Conservation (phyloP, 164 flowering plant species). For the Platanus orientalis region DNA sequence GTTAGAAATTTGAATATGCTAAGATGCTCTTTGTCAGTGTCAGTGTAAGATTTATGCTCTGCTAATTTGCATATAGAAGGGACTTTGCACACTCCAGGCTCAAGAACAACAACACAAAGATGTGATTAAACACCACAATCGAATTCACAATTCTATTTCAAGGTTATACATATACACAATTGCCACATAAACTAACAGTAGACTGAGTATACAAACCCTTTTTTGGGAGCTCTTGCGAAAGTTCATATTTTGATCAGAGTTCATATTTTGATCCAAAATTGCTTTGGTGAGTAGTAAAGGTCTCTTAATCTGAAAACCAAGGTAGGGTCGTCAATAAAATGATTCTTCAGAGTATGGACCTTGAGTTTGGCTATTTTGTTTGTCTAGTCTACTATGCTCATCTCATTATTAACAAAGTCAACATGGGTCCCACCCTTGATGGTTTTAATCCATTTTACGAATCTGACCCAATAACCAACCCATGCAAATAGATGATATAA, state of each 20-base stretch:
- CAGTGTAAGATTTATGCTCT: no score
- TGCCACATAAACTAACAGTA: slow-evolving; percentile 83
- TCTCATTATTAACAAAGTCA: slow-evolving; percentile 65
- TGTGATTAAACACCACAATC: no score
- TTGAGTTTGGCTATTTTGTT: slow-evolving; percentile 69
- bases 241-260: no score
- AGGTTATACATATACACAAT: slow-evolving; percentile 72
- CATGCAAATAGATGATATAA: no score
- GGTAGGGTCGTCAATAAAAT: slow-evolving; percentile 92
- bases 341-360: slow-evolving; percentile 76
- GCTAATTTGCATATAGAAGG: no score
- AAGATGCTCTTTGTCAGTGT: slow-evolving; percentile 73
- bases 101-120: no score
- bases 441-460: slow-evolving; percentile 87
- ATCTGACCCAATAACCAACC: no score
- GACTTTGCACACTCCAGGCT: slow-evolving; percentile 62
- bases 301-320: slow-evolving; percentile 99
- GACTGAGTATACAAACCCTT: slow-evolving; percentile 72
- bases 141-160: no score
- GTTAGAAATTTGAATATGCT: not conserved
- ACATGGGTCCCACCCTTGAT: slow-evolving; percentile 98
- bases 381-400: slow-evolving; percentile 64
- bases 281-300: slow-evolving; percentile 76
- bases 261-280: slow-evolving; percentile 91
- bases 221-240: slow-evolving; percentile 58